Percentiles rank a stretch among this genome's conserved stretches.
Evolutionary conservation across 1,284 basidiomycete genomes (phyloP).

Genomic region (Ceratobasidium sp.): DNA sequence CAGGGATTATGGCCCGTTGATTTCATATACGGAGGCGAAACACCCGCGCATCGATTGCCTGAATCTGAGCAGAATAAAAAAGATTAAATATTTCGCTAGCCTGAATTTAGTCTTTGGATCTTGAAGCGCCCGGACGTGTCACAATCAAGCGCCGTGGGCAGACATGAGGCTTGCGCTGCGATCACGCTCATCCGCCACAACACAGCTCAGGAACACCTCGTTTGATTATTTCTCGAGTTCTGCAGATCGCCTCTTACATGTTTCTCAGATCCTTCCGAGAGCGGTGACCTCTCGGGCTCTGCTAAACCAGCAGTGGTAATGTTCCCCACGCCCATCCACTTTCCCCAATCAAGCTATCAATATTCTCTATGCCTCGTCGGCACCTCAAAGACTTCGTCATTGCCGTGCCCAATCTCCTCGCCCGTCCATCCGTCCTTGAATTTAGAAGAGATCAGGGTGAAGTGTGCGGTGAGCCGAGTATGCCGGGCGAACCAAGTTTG

Average conservation of each 20-base stretch:
- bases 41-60: too few relatives aligned
- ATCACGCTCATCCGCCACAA: too few relatives aligned
- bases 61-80: too few relatives aligned
- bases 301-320: too few relatives aligned
- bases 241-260: too few relatives aligned
- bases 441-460: conserved; percentile 67
- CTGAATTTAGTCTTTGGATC: conserved; percentile 74
- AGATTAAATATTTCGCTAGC: conserved; percentile 96
- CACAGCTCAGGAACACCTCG: too few relatives aligned
- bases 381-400: conserved; percentile 96
- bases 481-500: conserved; percentile 49
- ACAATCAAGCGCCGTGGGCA: too few relatives aligned
- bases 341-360: conserved; percentile 94
- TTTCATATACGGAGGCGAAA: too few relatives aligned
- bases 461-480: conserved; percentile 56
- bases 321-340: conserved; percentile 77
- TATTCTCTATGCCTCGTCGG: conserved; percentile 93
- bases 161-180: too few relatives aligned
- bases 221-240: too few relatives aligned
- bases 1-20: conserved; percentile 99
- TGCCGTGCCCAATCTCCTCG: conserved; percentile 94
- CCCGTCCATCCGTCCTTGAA: conserved; percentile 78
- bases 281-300: too few relatives aligned
- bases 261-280: too few relatives aligned
- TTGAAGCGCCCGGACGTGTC: conserved; percentile 64